Base-by-base conservation (phyloP, 129 eudicot genomes). In the Escallonia herrerae region DNA sequence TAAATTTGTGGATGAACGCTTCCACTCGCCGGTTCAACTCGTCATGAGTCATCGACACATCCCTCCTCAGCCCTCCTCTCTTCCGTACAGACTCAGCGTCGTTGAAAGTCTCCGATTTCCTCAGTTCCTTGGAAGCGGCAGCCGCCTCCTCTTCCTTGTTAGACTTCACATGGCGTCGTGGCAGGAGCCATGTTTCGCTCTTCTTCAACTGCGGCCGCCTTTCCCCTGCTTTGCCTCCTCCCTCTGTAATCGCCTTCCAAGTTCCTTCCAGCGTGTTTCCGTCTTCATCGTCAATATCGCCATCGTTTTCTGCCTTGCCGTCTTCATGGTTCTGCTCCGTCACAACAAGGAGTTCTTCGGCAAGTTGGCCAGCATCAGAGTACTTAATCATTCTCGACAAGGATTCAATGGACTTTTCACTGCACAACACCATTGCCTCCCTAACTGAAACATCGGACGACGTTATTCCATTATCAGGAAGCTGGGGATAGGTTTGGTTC, bases 1-100 rank as follows among this genome's bases (percentile, higher is more conserved):
- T 84, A 63, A 74, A 65, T 51, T 69, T 82, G 15, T 66, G 47
- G 40, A 88, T 88, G 66, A 88, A 88, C n/a, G 75, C 91, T 44
- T 88, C 96, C 10, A 80, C 84, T 72, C 79, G 79, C n/a, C 72
- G 71, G 62, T 84, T 82, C 68, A 82, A 70, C 63, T 85, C 91
- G 6, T 80, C 84, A 6, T 75, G 79, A 69, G 74, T 77, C 60
- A 77, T 42, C 5, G 76, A 70, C 59, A 69, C 40, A 41, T 80
- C 78, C 54, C 81, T 63, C 46, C 57, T 55, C 45, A 79, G 42
- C 4, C 85, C 81, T 14, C 80, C 80, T 63, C 83, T 68, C 12
- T 51, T 56, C 71, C 56, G 54, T 40, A 63, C 43, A 52, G 75
- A 76, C 57, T 65, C 74, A 8, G 85, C 69, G 3, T 82, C 91